These are phyloP conservation scores for Ceratocystis variospora DNA, from an alignment of 2,329 filamentous ascomycete species.

Conservation along the genomic window DNA sequence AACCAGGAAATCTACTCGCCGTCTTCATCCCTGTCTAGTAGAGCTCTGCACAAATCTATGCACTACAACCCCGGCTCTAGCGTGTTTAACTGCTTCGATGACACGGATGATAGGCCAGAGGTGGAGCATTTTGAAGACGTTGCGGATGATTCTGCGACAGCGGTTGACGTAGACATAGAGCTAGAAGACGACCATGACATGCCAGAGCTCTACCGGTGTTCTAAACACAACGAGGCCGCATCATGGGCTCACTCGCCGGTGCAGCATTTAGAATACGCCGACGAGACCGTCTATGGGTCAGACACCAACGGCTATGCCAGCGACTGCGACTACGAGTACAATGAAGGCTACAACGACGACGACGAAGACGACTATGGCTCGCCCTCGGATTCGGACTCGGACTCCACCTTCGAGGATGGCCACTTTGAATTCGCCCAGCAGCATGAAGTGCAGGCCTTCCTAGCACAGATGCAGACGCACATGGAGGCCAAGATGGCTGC, in stretches of 20 bases:
- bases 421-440: constrained; percentile 17
- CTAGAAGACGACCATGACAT: not conserved
- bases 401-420: not conserved
- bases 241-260: not conserved
- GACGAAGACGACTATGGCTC: not conserved
- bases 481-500: constrained; percentile 11
- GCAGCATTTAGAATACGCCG: constrained; percentile 5
- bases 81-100: not conserved
- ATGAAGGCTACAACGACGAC: not conserved
- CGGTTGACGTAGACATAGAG: not conserved
- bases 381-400: not conserved
- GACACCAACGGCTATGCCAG: not conserved
- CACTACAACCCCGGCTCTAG: not conserved
- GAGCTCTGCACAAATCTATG: not conserved
- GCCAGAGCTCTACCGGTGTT: constrained; percentile 8
- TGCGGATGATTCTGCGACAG: not conserved
- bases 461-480: constrained; percentile 15
- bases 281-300: not conserved
- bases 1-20: not conserved
- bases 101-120: not conserved
- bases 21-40: not conserved
- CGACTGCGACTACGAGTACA: not conserved
- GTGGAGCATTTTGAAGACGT: constrained; percentile 12
- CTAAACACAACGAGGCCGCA: not conserved
- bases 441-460: constrained; percentile 14